These are phyloP conservation scores for Alternaria atra DNA, from an alignment of 2,329 filamentous ascomycete species.

Conservation along the genomic window DNA sequence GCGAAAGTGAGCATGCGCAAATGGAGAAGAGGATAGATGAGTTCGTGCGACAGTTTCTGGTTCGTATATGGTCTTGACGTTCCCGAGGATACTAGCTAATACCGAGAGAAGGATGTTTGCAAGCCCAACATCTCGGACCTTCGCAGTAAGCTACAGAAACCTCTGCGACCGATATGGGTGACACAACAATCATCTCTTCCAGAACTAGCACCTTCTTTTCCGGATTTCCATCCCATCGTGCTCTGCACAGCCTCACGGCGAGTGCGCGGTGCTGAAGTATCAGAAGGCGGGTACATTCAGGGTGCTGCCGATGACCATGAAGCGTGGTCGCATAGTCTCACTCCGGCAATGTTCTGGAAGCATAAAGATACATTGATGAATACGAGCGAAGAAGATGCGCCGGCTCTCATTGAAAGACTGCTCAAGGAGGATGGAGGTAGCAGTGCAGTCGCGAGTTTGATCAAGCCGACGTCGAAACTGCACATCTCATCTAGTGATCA, in stretches of 20 bases:
- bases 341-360: conserved; percentile 80
- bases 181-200: conserved; percentile 71
- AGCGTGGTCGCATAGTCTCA: conserved; percentile 86
- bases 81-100: conserved; percentile 4
- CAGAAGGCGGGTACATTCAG: conserved; percentile 84
- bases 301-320: conserved; percentile 95
- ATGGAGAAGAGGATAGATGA: conserved; percentile 71
- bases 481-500: conserved; percentile 53
- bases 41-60: conserved; percentile 62
- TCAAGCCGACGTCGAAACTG: conserved; percentile 54
- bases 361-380: conserved; percentile 68
- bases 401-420: conserved; percentile 59
- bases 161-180: conserved; percentile 81
- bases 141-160: conserved; percentile 69
- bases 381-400: conserved; percentile 71
- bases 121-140: conserved; percentile 67
- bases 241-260: conserved; percentile 85
- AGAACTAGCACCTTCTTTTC: conserved; percentile 57
- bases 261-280: conserved; percentile 72
- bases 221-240: conserved; percentile 75
- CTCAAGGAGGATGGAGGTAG: conserved; percentile 32
- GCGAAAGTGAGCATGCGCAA: conserved; percentile 79
- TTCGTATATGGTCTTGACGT: conserved; percentile 30
- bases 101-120: conserved; percentile 58
- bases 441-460: conserved; percentile 44